These are phyloP conservation scores for Penicillium aurantiogriseum DNA, from an alignment of 2,329 filamentous ascomycete species.

Conservation along the genomic window DNA sequence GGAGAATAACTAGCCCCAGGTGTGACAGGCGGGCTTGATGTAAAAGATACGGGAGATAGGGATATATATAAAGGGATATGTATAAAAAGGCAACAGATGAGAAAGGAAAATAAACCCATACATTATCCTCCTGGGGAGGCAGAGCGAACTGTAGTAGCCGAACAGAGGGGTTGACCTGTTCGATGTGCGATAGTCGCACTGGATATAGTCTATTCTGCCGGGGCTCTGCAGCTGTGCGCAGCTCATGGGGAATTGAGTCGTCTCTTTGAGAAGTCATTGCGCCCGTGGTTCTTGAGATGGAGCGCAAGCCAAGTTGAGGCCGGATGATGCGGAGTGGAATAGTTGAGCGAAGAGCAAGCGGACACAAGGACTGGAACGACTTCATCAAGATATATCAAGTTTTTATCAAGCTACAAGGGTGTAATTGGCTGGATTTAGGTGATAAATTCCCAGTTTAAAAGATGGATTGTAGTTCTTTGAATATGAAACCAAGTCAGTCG, in stretches of 20 bases:
- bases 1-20: background rate
- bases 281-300: conserved; percentile 4
- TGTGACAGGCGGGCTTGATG: background rate
- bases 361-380: background rate
- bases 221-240: conserved; percentile 72
- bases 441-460: background rate
- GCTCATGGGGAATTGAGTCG: conserved; percentile 56
- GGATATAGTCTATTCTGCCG: conserved; percentile 64
- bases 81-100: background rate
- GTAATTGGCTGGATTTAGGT: background rate
- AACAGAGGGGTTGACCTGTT: conserved; percentile 64
- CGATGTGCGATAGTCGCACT: conserved; percentile 61
- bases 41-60: background rate
- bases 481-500: background rate
- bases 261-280: conserved; percentile 34
- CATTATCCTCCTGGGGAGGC: conserved; percentile 54
- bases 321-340: conserved; percentile 5
- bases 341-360: background rate
- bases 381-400: conserved; percentile 1
- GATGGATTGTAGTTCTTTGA: background rate
- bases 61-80: background rate
- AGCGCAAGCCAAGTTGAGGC: background rate
- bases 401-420: background rate
- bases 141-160: conserved; percentile 67
- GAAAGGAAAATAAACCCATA: conserved; percentile 11